Evolutionary conservation across 2,329 filamentous ascomycete genomes (phyloP).

Genomic region (Westerdykella ornata): DNA sequence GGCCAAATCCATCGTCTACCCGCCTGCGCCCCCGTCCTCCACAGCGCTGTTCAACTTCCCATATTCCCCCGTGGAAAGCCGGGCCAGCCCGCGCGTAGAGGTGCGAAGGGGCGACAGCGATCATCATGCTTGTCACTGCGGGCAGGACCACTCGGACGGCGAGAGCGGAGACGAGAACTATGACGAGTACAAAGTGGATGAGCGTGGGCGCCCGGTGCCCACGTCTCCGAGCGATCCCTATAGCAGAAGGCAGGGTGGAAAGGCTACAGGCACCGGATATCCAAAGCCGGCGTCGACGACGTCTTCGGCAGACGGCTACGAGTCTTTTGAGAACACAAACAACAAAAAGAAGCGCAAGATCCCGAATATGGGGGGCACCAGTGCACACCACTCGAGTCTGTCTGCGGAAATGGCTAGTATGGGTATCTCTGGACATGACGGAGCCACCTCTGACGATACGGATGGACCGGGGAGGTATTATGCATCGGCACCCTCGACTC

Average conservation of each 20-base stretch:
- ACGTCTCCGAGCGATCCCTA: conserved; percentile 38
- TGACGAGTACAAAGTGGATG: conserved; percentile 36
- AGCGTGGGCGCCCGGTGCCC: conserved; percentile 38
- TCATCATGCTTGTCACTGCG: conserved; percentile 43
- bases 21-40: conserved; percentile 63
- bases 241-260: conserved; percentile 27
- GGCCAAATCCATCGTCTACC: conserved; percentile 74
- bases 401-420: conserved; percentile 60
- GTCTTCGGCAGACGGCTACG: conserved; percentile 79
- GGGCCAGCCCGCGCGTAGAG: conserved; percentile 23
- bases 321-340: conserved; percentile 96
- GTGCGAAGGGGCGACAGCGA: conserved; percentile 49
- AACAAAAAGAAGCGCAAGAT: conserved; percentile 99
- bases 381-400: conserved; percentile 50
- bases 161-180: conserved; percentile 55
- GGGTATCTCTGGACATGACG: conserved; percentile 49
- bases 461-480: conserved; percentile 49
- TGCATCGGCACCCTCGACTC: conserved; percentile 49
- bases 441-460: conserved; percentile 41
- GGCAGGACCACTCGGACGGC: conserved; percentile 43
- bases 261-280: conserved; percentile 16
- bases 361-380: conserved; percentile 72
- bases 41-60: conserved; percentile 73
- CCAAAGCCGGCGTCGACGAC: conserved; percentile 50
- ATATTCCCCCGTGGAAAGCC: conserved; percentile 32